Percentiles rank a stretch among this genome's conserved stretches.
Conservation (phyloP, 129 eudicot genomes). For the Arctium lappa region DNA sequence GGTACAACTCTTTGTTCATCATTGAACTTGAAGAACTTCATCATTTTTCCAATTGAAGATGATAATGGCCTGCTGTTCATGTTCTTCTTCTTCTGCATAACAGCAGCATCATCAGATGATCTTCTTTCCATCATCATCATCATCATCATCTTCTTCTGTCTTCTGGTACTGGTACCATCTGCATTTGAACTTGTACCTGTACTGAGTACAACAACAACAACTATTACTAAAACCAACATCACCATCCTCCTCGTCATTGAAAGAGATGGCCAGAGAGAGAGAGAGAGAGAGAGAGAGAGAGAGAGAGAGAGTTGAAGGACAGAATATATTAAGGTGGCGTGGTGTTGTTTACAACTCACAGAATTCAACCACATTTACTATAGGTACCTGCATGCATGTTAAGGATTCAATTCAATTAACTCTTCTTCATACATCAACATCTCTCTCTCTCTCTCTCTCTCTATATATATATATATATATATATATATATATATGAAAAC, state of each 20-base stretch:
- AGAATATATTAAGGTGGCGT: background rate
- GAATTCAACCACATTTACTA: conserved; percentile 27
- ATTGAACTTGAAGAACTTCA: conserved; percentile 33
- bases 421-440: conserved; percentile 28
- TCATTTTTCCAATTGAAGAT: conserved; percentile 7
- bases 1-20: conserved; percentile 38
- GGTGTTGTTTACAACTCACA: conserved; percentile 36
- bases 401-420: conserved; percentile 34
- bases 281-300: conserved; percentile 2
- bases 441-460: conserved; percentile 1
- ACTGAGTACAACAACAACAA: conserved; percentile 1
- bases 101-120: background rate
- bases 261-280: conserved; percentile 14
- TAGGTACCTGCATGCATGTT: conserved; percentile 39
- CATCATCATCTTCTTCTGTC: conserved; percentile 20
- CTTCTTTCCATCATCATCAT: conserved; percentile 20
- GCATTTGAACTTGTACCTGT: conserved; percentile 19
- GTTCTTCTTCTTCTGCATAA: conserved; percentile 15
- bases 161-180: conserved; percentile 23
- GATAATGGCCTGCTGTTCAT: background rate
- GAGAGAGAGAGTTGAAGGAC: conserved; percentile 10
- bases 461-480: background rate
- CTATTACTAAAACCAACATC: conserved; percentile 19
- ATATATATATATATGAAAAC: background rate
- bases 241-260: conserved; percentile 27